Conservation (phyloP, 768 basidiomycete species). For the Russula vinacea region DNA sequence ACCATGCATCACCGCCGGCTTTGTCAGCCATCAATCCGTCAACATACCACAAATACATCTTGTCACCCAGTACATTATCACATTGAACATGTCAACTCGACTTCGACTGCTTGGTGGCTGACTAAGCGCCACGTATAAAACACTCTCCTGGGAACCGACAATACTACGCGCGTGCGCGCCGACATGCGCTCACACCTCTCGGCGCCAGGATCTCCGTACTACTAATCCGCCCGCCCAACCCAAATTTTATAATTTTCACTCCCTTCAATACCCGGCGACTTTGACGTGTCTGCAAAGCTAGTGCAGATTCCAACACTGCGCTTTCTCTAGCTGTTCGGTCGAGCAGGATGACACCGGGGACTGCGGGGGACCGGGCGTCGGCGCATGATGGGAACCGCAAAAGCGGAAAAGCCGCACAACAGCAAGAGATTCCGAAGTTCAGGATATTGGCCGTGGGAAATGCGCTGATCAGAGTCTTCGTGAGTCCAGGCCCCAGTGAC, state of each 20-base stretch:
- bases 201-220: not conserved
- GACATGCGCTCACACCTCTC: not conserved
- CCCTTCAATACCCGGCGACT: no score
- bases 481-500: not conserved
- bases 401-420: no score
- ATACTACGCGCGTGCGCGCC: not conserved
- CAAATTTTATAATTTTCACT: not conserved
- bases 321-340: not conserved
- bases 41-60: not conserved
- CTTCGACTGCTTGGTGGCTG: not conserved
- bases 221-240: not conserved
- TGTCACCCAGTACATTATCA: not conserved
- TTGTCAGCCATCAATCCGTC: no score
- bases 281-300: no score
- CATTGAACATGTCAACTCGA: not conserved
- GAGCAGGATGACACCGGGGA: not conserved
- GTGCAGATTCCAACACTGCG: not conserved
- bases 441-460: not conserved
- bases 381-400: not conserved
- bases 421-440: not conserved
- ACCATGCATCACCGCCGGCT: not conserved
- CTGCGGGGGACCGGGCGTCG: not conserved
- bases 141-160: not conserved
- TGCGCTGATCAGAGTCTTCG: not conserved
- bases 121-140: conserved; percentile 4